These are phyloP conservation scores for Candida succiphila DNA, from an alignment of 805 yeast genomes.

Conservation along the genomic window DNA sequence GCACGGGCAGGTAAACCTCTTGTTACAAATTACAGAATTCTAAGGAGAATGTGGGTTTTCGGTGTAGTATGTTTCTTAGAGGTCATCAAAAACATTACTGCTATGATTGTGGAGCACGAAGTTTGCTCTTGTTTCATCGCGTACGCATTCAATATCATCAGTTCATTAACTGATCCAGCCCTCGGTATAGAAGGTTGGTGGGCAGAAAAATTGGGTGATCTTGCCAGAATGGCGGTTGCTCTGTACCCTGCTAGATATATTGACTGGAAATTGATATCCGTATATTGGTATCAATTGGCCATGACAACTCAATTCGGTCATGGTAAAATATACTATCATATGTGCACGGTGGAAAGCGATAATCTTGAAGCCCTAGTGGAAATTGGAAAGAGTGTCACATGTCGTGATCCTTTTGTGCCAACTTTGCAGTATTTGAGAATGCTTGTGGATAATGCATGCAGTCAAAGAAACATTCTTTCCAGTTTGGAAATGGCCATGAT, in stretches of 20 bases:
- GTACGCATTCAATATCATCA: conserved; percentile 55
- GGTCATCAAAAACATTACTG: conserved; percentile 63
- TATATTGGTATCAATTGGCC: conserved; percentile 72
- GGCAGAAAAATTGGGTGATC: conserved; percentile 80
- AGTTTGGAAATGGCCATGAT: conserved; percentile 50
- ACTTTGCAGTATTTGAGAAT: conserved; percentile 68
- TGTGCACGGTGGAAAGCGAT: conserved; percentile 78
- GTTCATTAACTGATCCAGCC: conserved; percentile 42
- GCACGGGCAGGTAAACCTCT: conserved; percentile 71
- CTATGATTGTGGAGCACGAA: conserved; percentile 64
- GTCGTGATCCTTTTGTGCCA: conserved; percentile 79
- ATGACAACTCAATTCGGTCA: conserved; percentile 70
- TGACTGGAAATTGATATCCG: conserved; percentile 80
- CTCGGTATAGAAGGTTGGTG: conserved; percentile 62
- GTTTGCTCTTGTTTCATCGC: conserved; percentile 68
- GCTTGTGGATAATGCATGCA: conserved; percentile 70
- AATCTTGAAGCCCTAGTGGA: conserved; percentile 70
- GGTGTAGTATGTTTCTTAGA: conserved; percentile 77
- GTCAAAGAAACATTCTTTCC: conserved; percentile 51
- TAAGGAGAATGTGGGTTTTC: conserved; percentile 76
- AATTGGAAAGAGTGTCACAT: conserved; percentile 68
- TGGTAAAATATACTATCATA: conserved; percentile 80
- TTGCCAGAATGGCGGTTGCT: conserved; percentile 83
- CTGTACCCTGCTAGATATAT: conserved; percentile 68
- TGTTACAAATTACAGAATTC: conserved; percentile 68